Evolutionary conservation across 2,329 filamentous ascomycete species (phyloP), one percentile per base, ranked within the genome.

Genomic region (Alternaria sp.): DNA sequence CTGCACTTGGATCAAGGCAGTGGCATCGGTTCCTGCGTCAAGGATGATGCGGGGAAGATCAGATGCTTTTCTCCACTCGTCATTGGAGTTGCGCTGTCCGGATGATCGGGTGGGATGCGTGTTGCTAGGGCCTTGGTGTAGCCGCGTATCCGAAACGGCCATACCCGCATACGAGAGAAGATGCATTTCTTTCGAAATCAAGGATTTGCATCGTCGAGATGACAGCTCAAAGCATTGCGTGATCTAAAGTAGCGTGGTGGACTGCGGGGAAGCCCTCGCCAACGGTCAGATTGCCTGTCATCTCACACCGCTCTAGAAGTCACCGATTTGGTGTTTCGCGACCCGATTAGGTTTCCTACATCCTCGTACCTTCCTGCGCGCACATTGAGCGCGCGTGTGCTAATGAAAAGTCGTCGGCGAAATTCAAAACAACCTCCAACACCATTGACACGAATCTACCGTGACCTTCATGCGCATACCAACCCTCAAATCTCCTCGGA

Each of bases 11-110:
- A 26, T 36, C 26, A 46, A 56, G 26, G n/a, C 15, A 46, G 28
- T 56, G 32, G 15, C 52, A 21, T 26, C 32, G 56, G 52, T 61
- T 44, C 52, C 52, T 50, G 25, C 32, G 32, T 30, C 44, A 28
- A 36, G 52, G 58, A 26, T 40, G 32, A 32, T 32, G 52, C 26
- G 43, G 52, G 52, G 52, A 52, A 61, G 52, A 43, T 50, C 45
- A 17, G 13, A 47, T 49, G 51, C 43, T 23, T 52, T 40, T 52
- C 49, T 30, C 30, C 32, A 52, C 30, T n/a, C 30, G 49, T 40
- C 49, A 52, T 40, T 52, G 49, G 49, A 36, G 30, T 52, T 15
- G 49, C 49, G 30, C 49, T 30, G 49, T 13, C 30, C 28, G 30
- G 49, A 36, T 51, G 49, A 25, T 52, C 49, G 49, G 49, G 49